Conservation (phyloP, 495 filamentous ascomycete genomes). For the Trypethelium eluteriae region DNA sequence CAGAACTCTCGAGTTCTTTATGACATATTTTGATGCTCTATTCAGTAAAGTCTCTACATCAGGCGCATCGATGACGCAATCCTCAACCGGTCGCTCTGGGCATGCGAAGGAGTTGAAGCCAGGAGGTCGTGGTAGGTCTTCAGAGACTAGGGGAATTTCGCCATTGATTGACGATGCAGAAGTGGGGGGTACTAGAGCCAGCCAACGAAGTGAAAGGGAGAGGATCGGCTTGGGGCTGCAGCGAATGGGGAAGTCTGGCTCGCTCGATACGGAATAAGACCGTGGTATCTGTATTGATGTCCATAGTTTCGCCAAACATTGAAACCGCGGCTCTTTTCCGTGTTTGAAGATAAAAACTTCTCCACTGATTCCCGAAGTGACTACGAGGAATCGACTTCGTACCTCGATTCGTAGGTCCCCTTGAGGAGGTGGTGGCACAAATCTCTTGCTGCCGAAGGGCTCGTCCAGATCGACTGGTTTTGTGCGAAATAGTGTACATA, state of each 20-base stretch:
- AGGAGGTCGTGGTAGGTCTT: not conserved
- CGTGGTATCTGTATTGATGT: constrained; percentile 58
- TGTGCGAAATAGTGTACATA: constrained; percentile 61
- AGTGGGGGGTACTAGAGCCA: constrained; percentile 61
- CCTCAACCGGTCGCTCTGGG: not conserved
- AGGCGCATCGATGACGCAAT: constrained; percentile 7
- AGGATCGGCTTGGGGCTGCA: not conserved
- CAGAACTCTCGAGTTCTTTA: not conserved
- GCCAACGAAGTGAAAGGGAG: constrained; percentile 34
- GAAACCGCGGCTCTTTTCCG: constrained; percentile 41
- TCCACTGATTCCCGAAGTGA: constrained; percentile 73
- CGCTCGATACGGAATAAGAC: not conserved
- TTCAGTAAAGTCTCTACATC: constrained; percentile 1
- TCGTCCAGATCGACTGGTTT: constrained; percentile 41
- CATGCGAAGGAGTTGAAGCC: not conserved
- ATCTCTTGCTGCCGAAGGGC: constrained; percentile 47
- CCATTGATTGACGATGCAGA: constrained; percentile 1
- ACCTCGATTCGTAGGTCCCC: constrained; percentile 65
- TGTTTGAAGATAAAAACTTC: constrained; percentile 70
- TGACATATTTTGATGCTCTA: constrained; percentile 3
- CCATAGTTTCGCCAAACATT: constrained; percentile 75
- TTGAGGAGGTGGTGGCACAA: constrained; percentile 53
- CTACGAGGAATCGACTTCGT: constrained; percentile 56
- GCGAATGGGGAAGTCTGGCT: not conserved
- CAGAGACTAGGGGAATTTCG: not conserved